Base-by-base conservation (phyloP, 2,329 filamentous ascomycete species). In the Cladosporium halotolerans region DNA sequence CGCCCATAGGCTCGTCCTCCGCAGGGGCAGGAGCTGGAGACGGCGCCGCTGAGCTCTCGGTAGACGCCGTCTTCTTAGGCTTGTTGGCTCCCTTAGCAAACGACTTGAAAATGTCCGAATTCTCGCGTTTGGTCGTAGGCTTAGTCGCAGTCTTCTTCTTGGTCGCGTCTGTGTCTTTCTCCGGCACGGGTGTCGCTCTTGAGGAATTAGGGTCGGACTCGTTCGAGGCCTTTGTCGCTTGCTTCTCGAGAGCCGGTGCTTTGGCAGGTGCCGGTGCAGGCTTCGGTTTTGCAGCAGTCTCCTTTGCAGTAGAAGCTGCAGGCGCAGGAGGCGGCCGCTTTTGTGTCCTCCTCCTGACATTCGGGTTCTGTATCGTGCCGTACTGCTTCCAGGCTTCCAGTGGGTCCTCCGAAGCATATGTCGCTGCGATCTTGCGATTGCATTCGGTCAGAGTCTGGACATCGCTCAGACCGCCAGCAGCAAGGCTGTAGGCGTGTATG, bases 401-500 rank as follows among this genome's bases (percentile, higher is more conserved):
- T 3, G 81, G 76, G 58, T 88, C 84, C 48, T 86, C 81, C 10
- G 76, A 71, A 9, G 72, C 70, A 48, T 79, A 75, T 3, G 83
- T 73, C 7, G 76, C 75, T 14, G 78, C 71, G 9, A 88, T 74
- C 56, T 88, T 80, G 23, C 82, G 79, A 40, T 82, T 82, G 38
- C 84, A 80, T 52, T 93, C 85, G 3, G 84, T 82, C 38, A 96
- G 74, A 1, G 85, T 68, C 61, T 88, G 82, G 14, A 93, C 71
- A 64, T 76, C 69, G 68, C 84, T 85, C 13, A 90, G 74, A 1
- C 83, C 79, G 36, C 82, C 79, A 1, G 87, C 79, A 40, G 88
- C 84, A 14, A 97, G 66, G 63, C 90, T 96, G 73, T 97, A 97
- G 41, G 97, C 74, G 62, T 96, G 89, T 55, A 96, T 84, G 0